phyloP scores from a whole-genome alignment of 768 basidiomycete species.

The Cystofilobasidium ferigula region DNA sequence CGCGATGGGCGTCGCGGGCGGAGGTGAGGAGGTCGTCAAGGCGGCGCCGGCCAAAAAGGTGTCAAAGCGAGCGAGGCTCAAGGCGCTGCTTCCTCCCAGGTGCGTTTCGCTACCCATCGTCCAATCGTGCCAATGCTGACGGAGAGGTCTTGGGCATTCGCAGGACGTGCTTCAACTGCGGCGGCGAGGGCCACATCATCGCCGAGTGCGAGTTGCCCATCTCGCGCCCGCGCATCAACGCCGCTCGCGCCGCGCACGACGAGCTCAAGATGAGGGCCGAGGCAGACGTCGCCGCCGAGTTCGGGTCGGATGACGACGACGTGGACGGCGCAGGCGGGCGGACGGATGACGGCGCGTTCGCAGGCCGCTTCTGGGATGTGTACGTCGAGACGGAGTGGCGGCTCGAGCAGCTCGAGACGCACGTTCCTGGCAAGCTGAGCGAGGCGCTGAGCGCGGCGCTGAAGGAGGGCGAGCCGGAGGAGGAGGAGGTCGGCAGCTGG shows the following conservation, averaged over 20 bases:
- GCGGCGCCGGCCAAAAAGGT: neutral
- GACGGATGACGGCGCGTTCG: neutral
- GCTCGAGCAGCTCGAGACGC: constrained; percentile 9
- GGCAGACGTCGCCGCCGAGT: neutral
- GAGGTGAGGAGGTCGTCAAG: too few species aligned
- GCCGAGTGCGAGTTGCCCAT: neutral
- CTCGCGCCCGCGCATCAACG: neutral
- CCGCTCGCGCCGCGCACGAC: neutral
- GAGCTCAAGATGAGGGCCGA: neutral
- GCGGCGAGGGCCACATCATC: neutral
- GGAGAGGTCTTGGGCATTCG: too few species aligned
- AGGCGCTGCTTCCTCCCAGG: neutral
- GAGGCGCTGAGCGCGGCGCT: constrained; percentile 10
- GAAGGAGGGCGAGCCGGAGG: neutral
- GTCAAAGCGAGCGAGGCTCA: neutral
- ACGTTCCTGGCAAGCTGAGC: constrained; percentile 10
- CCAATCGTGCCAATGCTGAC: too few species aligned
- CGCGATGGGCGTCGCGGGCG: neutral
- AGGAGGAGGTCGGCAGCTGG: constrained; percentile 9
- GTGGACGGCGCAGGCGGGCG: neutral
- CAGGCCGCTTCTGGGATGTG: constrained; percentile 6
- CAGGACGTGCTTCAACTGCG: constrained; percentile 13
- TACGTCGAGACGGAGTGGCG: constrained; percentile 5
- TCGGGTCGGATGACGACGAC: neutral
- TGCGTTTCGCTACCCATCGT: neutral